These are phyloP conservation scores for Zygotorulaspora florentina DNA, from an alignment of 805 yeast species.

Conservation along the genomic window DNA sequence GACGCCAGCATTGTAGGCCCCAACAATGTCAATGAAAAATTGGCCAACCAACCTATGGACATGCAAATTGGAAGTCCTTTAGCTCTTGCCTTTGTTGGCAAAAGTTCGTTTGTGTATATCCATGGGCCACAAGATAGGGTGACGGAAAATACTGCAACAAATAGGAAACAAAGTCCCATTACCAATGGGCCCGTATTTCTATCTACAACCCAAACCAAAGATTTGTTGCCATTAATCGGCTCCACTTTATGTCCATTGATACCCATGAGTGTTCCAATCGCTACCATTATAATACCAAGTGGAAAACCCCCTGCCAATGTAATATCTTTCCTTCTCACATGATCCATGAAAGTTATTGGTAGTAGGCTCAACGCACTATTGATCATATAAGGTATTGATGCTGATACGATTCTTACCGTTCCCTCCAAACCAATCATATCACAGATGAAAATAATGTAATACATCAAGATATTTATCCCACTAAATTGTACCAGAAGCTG, in stretches of 20 bases:
- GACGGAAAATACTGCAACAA: slow-evolving; percentile 45
- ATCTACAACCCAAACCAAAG: slow-evolving; percentile 36
- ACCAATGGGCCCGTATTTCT: slow-evolving; percentile 41
- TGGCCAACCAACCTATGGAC: slow-evolving; percentile 44
- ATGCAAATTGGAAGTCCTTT: slow-evolving; percentile 46
- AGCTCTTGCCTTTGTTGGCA: slow-evolving; percentile 43
- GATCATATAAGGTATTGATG: slow-evolving; percentile 40
- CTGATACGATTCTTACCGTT: slow-evolving; percentile 32
- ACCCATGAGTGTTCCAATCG: slow-evolving; percentile 38
- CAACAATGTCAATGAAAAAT: slow-evolving; percentile 37
- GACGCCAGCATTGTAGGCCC: slow-evolving; percentile 39
- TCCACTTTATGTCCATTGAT: slow-evolving; percentile 34
- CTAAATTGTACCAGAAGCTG: slow-evolving; percentile 45
- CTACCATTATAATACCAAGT: slow-evolving; percentile 35
- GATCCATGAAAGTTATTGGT: slow-evolving; percentile 43
- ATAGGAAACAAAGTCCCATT: slow-evolving; percentile 42
- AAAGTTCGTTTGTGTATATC: slow-evolving; percentile 48
- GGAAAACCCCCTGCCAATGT: slow-evolving; percentile 42
- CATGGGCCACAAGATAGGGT: slow-evolving; percentile 46
- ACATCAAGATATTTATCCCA: slow-evolving; percentile 43
- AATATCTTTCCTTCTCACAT: slow-evolving; percentile 44
- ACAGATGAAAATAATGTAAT: slow-evolving; percentile 44
- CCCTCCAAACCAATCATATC: slow-evolving; percentile 44
- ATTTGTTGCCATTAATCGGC: slow-evolving; percentile 34
- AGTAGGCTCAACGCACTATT: slow-evolving; percentile 41